phyloP scores from a whole-genome alignment of 441 rosid genomes.

The Corymbia calophylla region DNA sequence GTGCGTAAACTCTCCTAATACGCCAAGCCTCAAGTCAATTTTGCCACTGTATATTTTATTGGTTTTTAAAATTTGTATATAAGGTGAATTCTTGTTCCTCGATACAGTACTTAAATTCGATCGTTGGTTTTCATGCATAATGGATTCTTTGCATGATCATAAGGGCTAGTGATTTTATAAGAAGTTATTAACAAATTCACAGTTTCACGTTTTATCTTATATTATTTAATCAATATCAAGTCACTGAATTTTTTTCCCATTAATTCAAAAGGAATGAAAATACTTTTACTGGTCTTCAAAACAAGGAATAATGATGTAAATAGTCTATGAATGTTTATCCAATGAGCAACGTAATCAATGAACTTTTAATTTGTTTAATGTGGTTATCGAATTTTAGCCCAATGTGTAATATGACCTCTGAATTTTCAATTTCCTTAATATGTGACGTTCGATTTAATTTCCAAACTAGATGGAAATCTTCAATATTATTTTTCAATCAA shows the following conservation, averaged over 20 bases:
- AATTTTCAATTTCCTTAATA: not conserved
- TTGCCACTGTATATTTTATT: not conserved
- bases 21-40: not conserved
- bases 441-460: not conserved
- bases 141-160: not conserved
- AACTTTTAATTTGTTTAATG: no score
- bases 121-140: not conserved
- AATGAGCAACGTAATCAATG: no score
- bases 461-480: not conserved
- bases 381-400: fast-evolving
- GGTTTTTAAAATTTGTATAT: no score
- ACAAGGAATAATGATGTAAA: not conserved
- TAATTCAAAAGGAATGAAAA: not conserved
- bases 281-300: not conserved
- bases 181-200: not conserved
- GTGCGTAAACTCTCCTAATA: not conserved
- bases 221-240: not conserved
- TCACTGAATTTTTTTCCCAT: not conserved
- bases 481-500: not conserved
- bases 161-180: not conserved
- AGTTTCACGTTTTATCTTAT: not conserved
- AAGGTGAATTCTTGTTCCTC: not conserved
- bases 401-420: fast-evolving
- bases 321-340: no score
- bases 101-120: not conserved